These are phyloP conservation scores for Macrolepiota fuliginosa DNA, from an alignment of 768 basidiomycete species.

Conservation along the genomic window DNA sequence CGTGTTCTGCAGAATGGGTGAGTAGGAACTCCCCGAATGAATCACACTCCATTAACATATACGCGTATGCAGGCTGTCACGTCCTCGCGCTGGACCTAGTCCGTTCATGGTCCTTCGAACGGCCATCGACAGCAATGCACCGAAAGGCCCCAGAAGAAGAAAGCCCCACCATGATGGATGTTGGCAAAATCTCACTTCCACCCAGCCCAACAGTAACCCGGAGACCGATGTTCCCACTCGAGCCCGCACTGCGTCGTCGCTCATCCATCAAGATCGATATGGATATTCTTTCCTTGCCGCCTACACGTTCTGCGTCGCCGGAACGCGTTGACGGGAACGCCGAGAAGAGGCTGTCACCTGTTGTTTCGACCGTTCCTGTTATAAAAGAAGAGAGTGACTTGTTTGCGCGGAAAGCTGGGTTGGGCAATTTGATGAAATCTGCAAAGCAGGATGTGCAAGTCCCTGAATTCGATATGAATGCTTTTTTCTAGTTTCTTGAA, in stretches of 20 bases:
- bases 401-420: slow-evolving; percentile 62
- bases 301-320: slow-evolving; percentile 56
- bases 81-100: slow-evolving; percentile 88
- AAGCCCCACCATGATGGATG: slow-evolving; percentile 2
- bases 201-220: slow-evolving; percentile 37
- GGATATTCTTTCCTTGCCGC: slow-evolving; percentile 64
- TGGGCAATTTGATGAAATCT: slow-evolving; percentile 87
- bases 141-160: neutral
- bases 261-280: slow-evolving; percentile 90
- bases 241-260: slow-evolving; percentile 53
- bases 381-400: slow-evolving; percentile 57
- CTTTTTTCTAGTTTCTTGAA: slow-evolving; percentile 51
- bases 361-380: slow-evolving; percentile 26
- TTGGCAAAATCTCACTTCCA: slow-evolving; percentile 13
- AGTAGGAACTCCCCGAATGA: slow-evolving; percentile 28
- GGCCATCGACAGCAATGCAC: slow-evolving; percentile 50
- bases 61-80: slow-evolving; percentile 73
- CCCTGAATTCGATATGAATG: slow-evolving; percentile 85
- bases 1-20: slow-evolving; percentile 94
- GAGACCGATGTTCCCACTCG: slow-evolving; percentile 44
- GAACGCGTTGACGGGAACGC: slow-evolving; percentile 17
- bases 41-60: neutral
- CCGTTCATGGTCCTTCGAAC: slow-evolving; percentile 87
- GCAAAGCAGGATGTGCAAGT: slow-evolving; percentile 85
- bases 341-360: slow-evolving; percentile 11